Percentiles rank a stretch among this genome's conserved stretches.
phyloP scores from a whole-genome alignment of 805 yeast species.

The Saccharomycopsis sp. region DNA sequence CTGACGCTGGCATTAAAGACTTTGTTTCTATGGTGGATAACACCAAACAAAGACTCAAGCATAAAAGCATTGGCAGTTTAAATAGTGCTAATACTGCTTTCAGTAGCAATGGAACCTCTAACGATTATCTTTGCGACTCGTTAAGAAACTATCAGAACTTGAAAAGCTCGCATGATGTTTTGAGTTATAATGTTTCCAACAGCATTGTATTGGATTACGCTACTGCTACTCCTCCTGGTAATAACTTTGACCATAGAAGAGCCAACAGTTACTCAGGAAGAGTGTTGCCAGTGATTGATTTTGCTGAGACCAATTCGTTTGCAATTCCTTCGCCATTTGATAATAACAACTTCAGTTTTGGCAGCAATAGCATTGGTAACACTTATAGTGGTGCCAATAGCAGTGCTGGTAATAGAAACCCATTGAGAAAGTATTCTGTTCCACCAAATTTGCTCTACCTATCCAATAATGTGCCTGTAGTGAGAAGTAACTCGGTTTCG shows the following conservation, averaged over 20 bases:
- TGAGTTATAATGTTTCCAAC: conserved; percentile 4
- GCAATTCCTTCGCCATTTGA: not conserved
- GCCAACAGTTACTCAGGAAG: not conserved
- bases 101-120: not conserved
- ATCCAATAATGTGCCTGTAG: not conserved
- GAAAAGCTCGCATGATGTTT: conserved; percentile 1
- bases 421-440: conserved; percentile 2
- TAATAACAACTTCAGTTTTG: not conserved
- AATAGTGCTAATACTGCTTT: not conserved
- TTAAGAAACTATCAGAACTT: conserved; percentile 1
- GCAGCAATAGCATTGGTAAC: not conserved
- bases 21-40: conserved; percentile 8
- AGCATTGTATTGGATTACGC: not conserved
- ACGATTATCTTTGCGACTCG: conserved; percentile 2
- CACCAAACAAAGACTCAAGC: conserved; percentile 4
- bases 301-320: not conserved
- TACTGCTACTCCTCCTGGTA: not conserved
- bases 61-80: not conserved
- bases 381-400: not conserved
- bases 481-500: not conserved
- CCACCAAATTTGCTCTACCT: not conserved
- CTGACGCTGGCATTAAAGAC: conserved; percentile 2
- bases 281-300: not conserved
- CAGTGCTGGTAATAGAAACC: not conserved
- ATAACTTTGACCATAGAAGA: not conserved